Percentiles rank a stretch among this genome's conserved stretches.
phyloP scores from a whole-genome alignment of 257 asterid genomes.

The Thymus quinquecostatus region DNA sequence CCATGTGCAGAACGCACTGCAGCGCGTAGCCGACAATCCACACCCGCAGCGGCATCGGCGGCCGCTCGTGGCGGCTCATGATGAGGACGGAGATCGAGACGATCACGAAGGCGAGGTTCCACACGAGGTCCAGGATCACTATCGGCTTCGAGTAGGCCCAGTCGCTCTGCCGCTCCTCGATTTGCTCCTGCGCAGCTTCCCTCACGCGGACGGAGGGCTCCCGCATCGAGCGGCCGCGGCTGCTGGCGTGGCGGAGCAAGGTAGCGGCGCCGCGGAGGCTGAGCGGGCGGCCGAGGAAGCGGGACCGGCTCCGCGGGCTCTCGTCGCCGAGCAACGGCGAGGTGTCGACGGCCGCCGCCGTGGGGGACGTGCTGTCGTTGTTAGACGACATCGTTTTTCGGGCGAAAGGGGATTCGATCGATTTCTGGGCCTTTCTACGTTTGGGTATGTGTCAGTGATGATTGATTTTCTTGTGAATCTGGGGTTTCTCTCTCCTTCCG shows the following conservation, averaged over 20 bases:
- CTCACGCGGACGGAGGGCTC: constrained; percentile 69
- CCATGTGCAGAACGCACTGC: constrained; percentile 68
- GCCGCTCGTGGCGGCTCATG: constrained; percentile 48
- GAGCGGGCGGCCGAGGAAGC: constrained; percentile 54
- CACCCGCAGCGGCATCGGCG: constrained; percentile 61
- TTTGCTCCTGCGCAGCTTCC: constrained; percentile 65
- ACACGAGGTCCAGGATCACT: constrained; percentile 57
- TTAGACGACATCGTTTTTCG: constrained; percentile 48
- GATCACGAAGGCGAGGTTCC: constrained; percentile 63
- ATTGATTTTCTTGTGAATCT: not conserved
- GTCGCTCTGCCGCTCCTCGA: constrained; percentile 63
- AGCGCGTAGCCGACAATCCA: constrained; percentile 65
- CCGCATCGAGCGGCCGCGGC: constrained; percentile 66
- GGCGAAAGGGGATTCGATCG: not conserved
- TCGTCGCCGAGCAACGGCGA: constrained; percentile 54
- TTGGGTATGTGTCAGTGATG: constrained; percentile 20
- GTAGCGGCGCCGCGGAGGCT: constrained; percentile 68
- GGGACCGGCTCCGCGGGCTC: constrained; percentile 36
- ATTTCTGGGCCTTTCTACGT: constrained; percentile 13
- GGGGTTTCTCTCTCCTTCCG: not conserved
- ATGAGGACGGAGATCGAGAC: constrained; percentile 55
- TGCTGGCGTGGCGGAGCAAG: constrained; percentile 64
- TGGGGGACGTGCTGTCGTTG: constrained; percentile 33
- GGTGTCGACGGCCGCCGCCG: constrained; percentile 37
- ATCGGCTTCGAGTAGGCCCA: constrained; percentile 79